Evolutionary conservation across 495 filamentous ascomycete genomes (phyloP).

Genomic region (Aspergillus biplanus): DNA sequence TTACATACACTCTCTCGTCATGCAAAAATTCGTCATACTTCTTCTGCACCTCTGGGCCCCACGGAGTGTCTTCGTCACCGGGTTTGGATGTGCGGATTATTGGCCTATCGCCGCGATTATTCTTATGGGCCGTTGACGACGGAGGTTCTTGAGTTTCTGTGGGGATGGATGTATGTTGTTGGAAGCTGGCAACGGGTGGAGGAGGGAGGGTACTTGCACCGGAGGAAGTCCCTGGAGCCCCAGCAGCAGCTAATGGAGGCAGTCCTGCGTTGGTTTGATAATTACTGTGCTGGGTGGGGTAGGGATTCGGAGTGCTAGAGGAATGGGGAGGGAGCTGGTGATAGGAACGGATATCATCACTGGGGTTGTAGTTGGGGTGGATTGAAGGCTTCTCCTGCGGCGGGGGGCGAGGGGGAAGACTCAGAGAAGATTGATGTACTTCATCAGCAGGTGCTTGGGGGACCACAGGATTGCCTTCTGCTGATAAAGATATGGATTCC

Average conservation of each 20-base stretch:
- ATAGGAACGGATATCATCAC: slow-evolving; percentile 60
- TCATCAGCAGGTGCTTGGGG: slow-evolving; percentile 43
- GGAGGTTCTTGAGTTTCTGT: slow-evolving; percentile 43
- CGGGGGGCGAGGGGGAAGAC: slow-evolving; percentile 53
- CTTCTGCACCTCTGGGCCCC: slow-evolving; percentile 67
- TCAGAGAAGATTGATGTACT: slow-evolving; percentile 41
- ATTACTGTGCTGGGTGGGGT: slow-evolving; percentile 48
- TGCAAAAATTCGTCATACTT: slow-evolving; percentile 82
- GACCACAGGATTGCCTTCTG: slow-evolving; percentile 32
- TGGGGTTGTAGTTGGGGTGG: slow-evolving; percentile 59
- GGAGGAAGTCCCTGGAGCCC: slow-evolving; percentile 57
- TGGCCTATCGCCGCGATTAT: slow-evolving; percentile 37
- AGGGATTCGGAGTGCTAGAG: slow-evolving; percentile 40
- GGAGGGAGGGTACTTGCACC: slow-evolving; percentile 61
- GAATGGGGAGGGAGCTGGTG: slow-evolving; percentile 49
- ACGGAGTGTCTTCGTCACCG: slow-evolving; percentile 54
- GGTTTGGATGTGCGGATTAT: slow-evolving; percentile 30
- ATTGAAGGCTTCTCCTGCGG: slow-evolving; percentile 59
- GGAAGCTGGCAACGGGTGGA: slow-evolving; percentile 61
- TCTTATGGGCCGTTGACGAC: slow-evolving; percentile 32
- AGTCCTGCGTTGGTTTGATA: slow-evolving; percentile 46
- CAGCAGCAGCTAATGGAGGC: slow-evolving; percentile 50
- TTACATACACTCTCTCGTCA: slow-evolving; percentile 78
- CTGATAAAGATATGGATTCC: slow-evolving; percentile 34
- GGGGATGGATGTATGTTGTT: slow-evolving; percentile 41